phyloP scores from a whole-genome alignment of 2,329 filamentous ascomycete species.

The Sporothrix humicola region DNA sequence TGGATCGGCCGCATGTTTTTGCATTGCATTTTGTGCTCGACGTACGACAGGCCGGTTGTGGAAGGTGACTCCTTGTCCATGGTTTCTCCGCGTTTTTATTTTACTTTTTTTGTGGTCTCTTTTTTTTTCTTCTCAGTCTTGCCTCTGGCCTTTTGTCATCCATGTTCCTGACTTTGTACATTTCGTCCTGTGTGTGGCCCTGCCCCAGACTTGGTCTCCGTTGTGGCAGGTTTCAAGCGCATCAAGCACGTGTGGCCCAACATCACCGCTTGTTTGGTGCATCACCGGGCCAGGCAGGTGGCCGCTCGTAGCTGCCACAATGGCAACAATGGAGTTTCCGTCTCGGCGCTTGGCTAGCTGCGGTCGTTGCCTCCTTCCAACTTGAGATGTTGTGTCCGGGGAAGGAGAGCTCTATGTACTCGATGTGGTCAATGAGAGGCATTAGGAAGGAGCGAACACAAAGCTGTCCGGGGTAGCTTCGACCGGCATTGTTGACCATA shows the following conservation, averaged over 20 bases:
- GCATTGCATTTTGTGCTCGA: constrained; percentile 1
- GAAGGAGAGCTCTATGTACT: neutral
- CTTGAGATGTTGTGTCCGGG: neutral
- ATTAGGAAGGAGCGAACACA: neutral
- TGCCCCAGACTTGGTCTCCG: neutral
- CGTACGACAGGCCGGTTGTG: constrained; percentile 28
- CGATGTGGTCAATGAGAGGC: no score
- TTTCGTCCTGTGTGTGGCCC: neutral
- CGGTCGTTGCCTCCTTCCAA: constrained; percentile 19
- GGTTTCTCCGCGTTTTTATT: neutral
- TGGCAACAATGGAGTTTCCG: neutral
- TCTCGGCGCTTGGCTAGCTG: constrained; percentile 13
- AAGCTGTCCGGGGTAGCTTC: neutral
- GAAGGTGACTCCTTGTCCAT: constrained; percentile 25
- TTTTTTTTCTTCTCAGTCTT: neutral
- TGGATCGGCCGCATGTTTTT: neutral
- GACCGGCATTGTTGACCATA: neutral
- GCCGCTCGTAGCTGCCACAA: neutral
- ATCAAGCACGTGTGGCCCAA: neutral
- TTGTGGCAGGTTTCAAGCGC: neutral
- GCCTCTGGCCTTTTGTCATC: neutral
- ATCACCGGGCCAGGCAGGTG: constrained; percentile 10
- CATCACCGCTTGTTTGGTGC: constrained; percentile 2
- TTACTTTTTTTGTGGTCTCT: neutral
- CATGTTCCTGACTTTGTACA: neutral